Percentiles rank a stretch among this genome's conserved stretches.
phyloP scores from a whole-genome alignment of 768 basidiomycete genomes.

The Russula virescens region DNA sequence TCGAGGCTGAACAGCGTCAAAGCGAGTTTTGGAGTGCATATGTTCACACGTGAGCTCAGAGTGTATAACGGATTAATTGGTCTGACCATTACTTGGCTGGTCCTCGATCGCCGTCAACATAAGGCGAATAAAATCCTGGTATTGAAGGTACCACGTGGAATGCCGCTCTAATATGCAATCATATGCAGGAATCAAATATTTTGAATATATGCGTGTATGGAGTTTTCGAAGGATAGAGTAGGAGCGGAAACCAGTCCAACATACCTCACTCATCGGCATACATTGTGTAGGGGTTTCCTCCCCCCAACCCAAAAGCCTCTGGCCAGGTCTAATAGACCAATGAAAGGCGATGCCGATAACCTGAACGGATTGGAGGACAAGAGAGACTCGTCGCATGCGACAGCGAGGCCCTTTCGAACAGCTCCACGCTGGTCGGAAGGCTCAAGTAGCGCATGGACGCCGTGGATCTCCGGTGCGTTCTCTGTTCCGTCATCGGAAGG shows the following conservation, averaged over 20 bases:
- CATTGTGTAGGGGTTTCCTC: not conserved
- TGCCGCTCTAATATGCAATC: too few relatives aligned
- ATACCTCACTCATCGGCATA: not conserved
- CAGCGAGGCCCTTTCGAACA: constrained; percentile 2
- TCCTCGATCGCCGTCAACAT: too few relatives aligned
- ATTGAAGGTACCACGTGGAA: too few relatives aligned
- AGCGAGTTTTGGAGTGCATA: not conserved
- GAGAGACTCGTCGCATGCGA: constrained; percentile 1
- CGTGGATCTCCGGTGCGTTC: not conserved
- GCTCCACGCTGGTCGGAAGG: not conserved
- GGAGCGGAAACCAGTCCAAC: not conserved
- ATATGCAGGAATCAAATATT: not conserved
- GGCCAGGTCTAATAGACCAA: not conserved
- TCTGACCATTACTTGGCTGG: not conserved
- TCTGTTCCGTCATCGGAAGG: not conserved
- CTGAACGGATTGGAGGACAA: not conserved
- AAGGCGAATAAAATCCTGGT: not conserved
- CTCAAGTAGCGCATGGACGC: not conserved
- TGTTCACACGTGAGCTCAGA: not conserved
- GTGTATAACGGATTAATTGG: too few relatives aligned
- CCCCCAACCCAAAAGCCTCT: not conserved
- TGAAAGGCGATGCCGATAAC: not conserved
- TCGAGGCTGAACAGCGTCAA: not conserved
- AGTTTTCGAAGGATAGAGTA: not conserved
- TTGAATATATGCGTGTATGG: not conserved